Conservation (phyloP, 805 yeast genomes). For the Metschnikowia lunata region DNA sequence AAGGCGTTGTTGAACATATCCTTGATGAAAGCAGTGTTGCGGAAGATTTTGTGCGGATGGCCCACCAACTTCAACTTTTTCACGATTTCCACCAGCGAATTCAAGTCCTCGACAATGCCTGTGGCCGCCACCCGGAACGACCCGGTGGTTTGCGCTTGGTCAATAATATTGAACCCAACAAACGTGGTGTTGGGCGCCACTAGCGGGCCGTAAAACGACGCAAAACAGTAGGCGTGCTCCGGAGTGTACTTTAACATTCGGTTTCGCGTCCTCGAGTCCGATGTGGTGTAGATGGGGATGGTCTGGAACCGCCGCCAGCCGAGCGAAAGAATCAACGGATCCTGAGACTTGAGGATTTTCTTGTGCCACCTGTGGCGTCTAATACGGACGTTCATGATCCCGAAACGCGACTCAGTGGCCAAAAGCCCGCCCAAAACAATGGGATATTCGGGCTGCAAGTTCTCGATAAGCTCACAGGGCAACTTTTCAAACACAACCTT, state of each 20-base stretch:
- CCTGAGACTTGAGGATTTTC: constrained; percentile 89
- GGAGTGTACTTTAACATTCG: constrained; percentile 98
- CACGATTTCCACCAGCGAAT: constrained; percentile 85
- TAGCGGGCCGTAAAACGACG: constrained; percentile 93
- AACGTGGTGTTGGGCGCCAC: constrained; percentile 97
- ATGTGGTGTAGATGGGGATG: constrained; percentile 89
- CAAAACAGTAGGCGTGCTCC: constrained; percentile 94
- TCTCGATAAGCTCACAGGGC: constrained; percentile 87
- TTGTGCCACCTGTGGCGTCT: constrained; percentile 99
- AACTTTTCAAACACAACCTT: constrained; percentile 75
- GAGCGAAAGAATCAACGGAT: constrained; percentile 85
- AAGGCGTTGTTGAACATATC: constrained; percentile 91
- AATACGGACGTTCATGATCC: constrained; percentile 85
- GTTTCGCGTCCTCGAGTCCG: constrained; percentile 96
- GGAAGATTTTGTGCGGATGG: constrained; percentile 86
- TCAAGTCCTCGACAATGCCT: constrained; percentile 91
- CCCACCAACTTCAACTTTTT: constrained; percentile 95
- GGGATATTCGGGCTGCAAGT: constrained; percentile 82
- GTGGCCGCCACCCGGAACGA: constrained; percentile 95
- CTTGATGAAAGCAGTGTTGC: constrained; percentile 94
- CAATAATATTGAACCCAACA: constrained; percentile 89
- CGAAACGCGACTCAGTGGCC: constrained; percentile 88
- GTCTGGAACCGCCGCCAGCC: constrained; percentile 99
- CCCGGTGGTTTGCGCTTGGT: constrained; percentile 78
- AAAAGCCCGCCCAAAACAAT: constrained; percentile 86